Evolutionary conservation across 108 stramenopile species (phyloP), one percentile per base, ranked within the genome.

Genomic region (Mediolabrus comicus): DNA sequence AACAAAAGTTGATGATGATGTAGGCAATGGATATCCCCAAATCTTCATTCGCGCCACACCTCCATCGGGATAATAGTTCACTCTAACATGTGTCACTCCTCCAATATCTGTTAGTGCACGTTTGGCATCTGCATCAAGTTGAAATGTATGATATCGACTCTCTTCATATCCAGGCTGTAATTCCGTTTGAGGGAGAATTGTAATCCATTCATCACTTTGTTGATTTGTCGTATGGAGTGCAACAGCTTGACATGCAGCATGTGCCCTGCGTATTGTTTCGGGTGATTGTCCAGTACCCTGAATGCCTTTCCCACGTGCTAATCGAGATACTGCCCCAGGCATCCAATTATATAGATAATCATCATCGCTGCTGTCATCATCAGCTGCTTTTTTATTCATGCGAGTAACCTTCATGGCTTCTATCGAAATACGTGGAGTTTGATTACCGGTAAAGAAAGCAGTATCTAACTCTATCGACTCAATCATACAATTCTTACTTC

Each of bases 391-490:
- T 26, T 13, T 57, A 38, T 19, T 9, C 22, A 32, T 53, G 30
- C 62, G 54, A 17, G 28, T 17, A 16, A 76, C 58, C 52, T 43
- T 76, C 71, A 71, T 84, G 1, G 62, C 86, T 62, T 95, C 85
- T 14, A 97, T 70, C 19, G 81, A 83, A n/a, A 92, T 76, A 0
- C 80, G 62, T 0, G 97, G 97, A 13, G 83, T 79, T 60, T 95
- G 80, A 69, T 97, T 97, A 16, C 97, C 97, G 1, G 97, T 97
- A 84, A 97, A 97, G 72, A 82, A 81, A 0, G 95, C 94, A 14
- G 97, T 97, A 62, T 97, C 95, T 11, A 97, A 41, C 49, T 91
- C 87, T 8, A 97, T 43, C 22, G 71, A 79, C 8, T 46, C 14
- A 51, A 92, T 74, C 36, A 62, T 41, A 16, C 31, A 46, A 7